phyloP scores from a whole-genome alignment of 2,329 filamentous ascomycete species.

The Fusarium hainanense region DNA sequence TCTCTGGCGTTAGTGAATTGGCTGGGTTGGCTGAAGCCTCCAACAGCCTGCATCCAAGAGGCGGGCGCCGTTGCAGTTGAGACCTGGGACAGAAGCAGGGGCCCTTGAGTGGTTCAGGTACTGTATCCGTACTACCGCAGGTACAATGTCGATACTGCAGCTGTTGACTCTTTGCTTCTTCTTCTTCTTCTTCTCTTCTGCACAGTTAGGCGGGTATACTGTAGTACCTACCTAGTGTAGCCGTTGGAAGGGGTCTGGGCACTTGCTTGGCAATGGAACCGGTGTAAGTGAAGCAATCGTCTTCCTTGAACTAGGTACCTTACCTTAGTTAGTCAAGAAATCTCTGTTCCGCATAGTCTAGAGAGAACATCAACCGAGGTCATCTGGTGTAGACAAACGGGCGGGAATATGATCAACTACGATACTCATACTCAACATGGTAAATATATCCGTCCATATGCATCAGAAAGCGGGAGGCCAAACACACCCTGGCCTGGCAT shows the following conservation, averaged over 20 bases:
- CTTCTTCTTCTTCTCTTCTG: slow-evolving; percentile 32
- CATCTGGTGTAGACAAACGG: background rate
- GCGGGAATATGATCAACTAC: background rate
- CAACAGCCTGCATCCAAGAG: slow-evolving; percentile 31
- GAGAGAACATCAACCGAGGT: background rate
- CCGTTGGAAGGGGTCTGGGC: slow-evolving; percentile 11
- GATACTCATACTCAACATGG: slow-evolving; percentile 18
- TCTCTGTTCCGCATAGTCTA: background rate
- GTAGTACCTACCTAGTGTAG: background rate
- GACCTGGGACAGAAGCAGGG: slow-evolving; percentile 7
- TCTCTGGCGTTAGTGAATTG: slow-evolving; percentile 1
- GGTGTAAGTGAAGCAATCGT: slow-evolving; percentile 3
- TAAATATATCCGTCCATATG: slow-evolving; percentile 11
- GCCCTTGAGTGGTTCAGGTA: slow-evolving; percentile 3
- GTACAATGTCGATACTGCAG: slow-evolving; percentile 8
- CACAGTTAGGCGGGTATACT: background rate
- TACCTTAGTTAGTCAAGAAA: background rate
- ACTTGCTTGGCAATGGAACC: slow-evolving; percentile 9
- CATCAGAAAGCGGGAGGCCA: slow-evolving; percentile 18
- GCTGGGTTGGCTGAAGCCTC: slow-evolving; percentile 39
- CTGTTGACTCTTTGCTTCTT: slow-evolving; percentile 34
- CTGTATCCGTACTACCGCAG: background rate
- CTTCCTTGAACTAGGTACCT: background rate
- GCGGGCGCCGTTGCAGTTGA: slow-evolving; percentile 28
- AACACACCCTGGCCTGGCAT: slow-evolving; percentile 4